Base-by-base conservation (phyloP, 257 asterid genomes). In the Solanum lignicaule region DNA sequence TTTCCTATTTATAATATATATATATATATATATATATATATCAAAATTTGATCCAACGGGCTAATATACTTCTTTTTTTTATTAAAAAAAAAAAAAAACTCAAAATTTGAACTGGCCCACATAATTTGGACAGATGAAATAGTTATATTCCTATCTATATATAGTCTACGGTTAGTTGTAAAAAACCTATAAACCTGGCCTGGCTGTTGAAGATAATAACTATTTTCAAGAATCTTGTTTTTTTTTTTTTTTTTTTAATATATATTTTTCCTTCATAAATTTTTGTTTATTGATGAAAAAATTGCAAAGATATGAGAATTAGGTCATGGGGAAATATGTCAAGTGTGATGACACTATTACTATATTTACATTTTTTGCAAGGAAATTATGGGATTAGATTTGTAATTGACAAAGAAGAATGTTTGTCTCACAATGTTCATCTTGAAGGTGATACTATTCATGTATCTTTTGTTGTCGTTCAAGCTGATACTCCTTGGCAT, bases 401-500 rank as follows among this genome's bases (percentile, higher is more conserved):
- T 85, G 95, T 92, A 46, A 94, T 96, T 79, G 98, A 96, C 82
- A 94, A 96, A 92, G 98, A 95, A 83, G 99, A 96, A 87, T 96
- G 98, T 90, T 88, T 95, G 90, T 93, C 99, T 82, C 98, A 96
- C 85, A 96, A 95, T 91, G 98, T 94, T 86, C 97, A 94, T 69
- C 92, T 94, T 89, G 98, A 46, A 81, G 85, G 99, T 31, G 92
- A 95, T 60, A 95, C 98, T 0, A 98, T 96, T 84, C 99, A 94
- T 92, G 88, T 92, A 71, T 95, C 99, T 3, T 95, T 96, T 89
- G 99, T 96, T 89, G 98, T 96, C 87, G 94, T 94, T 41, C 94
- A 96, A 90, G 86, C 98, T 10, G 98, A 95, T 66, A 92, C 95
- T 11, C 83, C 98, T 41, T 96, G 99, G 98, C 95, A 93, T 91